Conservation (phyloP, 306 rosid genomes). For the Vigna nakashimae region DNA sequence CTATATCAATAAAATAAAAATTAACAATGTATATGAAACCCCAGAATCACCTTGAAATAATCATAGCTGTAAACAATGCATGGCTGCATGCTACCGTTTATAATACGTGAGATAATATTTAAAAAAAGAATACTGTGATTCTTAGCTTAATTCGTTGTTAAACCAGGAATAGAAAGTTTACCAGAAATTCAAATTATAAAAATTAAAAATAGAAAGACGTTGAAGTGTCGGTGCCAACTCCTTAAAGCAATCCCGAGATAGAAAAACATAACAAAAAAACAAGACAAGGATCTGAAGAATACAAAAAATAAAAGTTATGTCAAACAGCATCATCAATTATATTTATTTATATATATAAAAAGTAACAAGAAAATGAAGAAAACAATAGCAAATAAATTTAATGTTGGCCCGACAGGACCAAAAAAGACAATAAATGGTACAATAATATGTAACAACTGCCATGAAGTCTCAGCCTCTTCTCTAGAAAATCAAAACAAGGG, state of each 20-base stretch:
- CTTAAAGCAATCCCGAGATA: conserved; percentile 28
- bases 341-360: not conserved
- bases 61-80: not conserved
- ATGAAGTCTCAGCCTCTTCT: conserved; percentile 37
- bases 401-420: conserved; percentile 32
- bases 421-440: conserved; percentile 54
- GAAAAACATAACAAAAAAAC: not conserved
- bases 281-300: not conserved
- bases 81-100: not conserved
- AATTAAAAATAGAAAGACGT: not conserved
- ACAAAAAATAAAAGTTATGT: conserved; percentile 22
- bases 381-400: conserved; percentile 55
- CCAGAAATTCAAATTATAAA: not conserved
- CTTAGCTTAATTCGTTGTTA: conserved; percentile 12
- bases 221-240: conserved; percentile 33
- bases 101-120: not conserved
- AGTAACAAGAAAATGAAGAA: conserved; percentile 32
- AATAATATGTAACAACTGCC: conserved; percentile 37
- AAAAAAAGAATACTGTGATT: not conserved
- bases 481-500: conserved; percentile 66
- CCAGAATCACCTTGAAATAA: not conserved
- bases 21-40: not conserved
- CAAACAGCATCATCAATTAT: conserved; percentile 34
- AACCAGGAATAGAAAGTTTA: conserved; percentile 12
- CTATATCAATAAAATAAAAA: not conserved